These are phyloP conservation scores for Aspergillus brasiliensis DNA, from an alignment of 2,329 filamentous ascomycete species.

Conservation along the genomic window DNA sequence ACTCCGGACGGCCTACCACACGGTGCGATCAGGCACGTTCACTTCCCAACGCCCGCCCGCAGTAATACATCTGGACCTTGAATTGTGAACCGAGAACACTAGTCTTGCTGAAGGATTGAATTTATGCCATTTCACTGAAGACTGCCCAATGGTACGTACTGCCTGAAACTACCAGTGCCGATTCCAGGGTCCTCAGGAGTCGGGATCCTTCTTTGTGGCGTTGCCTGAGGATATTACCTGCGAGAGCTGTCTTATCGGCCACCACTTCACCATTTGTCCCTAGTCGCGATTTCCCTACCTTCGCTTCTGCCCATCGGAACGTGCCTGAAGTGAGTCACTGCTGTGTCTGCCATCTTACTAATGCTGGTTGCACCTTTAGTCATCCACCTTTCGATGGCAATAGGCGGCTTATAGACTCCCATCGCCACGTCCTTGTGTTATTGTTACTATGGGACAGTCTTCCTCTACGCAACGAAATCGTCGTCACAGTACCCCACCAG, in stretches of 20 bases:
- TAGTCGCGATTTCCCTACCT: background rate
- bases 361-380: slow-evolving; percentile 23
- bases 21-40: slow-evolving; percentile 1
- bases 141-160: slow-evolving; percentile 22
- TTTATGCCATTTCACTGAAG: slow-evolving; percentile 2
- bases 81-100: background rate
- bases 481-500: slow-evolving; percentile 29
- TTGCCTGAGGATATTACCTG: slow-evolving; percentile 8
- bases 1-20: background rate
- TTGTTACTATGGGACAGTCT: slow-evolving; percentile 48
- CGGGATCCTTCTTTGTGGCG: slow-evolving; percentile 1
- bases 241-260: slow-evolving; percentile 10
- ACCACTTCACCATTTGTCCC: background rate
- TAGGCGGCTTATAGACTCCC: slow-evolving; percentile 29
- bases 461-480: slow-evolving; percentile 44
- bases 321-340: slow-evolving; percentile 1
- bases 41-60: background rate
- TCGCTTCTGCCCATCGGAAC: background rate
- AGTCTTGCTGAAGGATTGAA: background rate
- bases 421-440: slow-evolving; percentile 21
- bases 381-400: slow-evolving; percentile 33
- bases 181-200: background rate
- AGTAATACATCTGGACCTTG: background rate
- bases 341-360: slow-evolving; percentile 20
- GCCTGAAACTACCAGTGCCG: background rate